These are phyloP conservation scores for Stachybotrys chlorohalonatus DNA, from an alignment of 2,329 filamentous ascomycete genomes.

Conservation along the genomic window DNA sequence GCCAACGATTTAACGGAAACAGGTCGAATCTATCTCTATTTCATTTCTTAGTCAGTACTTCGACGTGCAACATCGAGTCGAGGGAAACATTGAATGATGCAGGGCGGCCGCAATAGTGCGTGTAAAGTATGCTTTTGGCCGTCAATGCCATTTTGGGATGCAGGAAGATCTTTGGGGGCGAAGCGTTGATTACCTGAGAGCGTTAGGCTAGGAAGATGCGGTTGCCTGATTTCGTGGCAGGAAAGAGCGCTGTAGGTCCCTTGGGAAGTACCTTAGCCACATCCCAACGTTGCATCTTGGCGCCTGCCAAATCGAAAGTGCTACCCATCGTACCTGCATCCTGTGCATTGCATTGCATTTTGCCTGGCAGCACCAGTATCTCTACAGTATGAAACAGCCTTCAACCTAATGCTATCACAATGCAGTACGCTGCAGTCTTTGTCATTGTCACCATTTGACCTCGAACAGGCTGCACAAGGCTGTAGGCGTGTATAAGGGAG, in stretches of 20 bases:
- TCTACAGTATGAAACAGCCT: neutral
- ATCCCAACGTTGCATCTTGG: too few species aligned
- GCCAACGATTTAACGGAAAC: too few species aligned
- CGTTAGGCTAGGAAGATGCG: too few species aligned
- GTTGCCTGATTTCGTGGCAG: too few species aligned
- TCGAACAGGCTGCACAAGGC: too few species aligned
- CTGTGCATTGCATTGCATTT: neutral
- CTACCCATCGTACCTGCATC: neutral
- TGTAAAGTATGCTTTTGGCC: neutral
- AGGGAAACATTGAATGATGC: neutral
- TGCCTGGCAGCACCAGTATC: too few species aligned
- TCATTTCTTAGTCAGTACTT: neutral
- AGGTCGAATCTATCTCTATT: neutral
- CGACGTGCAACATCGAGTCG: neutral
- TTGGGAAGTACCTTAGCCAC: neutral
- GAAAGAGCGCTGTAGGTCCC: too few species aligned
- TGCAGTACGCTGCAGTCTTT: too few species aligned
- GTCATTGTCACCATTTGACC: too few species aligned
- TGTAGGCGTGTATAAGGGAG: too few species aligned
- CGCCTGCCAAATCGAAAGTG: neutral
- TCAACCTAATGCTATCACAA: neutral
- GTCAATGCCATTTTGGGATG: neutral
- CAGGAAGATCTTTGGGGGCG: neutral
- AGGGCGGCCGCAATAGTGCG: neutral
- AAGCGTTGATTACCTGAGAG: neutral